These are phyloP conservation scores for Ophidiomyces ophidiicola DNA, from an alignment of 2,329 filamentous ascomycete species.

Conservation along the genomic window DNA sequence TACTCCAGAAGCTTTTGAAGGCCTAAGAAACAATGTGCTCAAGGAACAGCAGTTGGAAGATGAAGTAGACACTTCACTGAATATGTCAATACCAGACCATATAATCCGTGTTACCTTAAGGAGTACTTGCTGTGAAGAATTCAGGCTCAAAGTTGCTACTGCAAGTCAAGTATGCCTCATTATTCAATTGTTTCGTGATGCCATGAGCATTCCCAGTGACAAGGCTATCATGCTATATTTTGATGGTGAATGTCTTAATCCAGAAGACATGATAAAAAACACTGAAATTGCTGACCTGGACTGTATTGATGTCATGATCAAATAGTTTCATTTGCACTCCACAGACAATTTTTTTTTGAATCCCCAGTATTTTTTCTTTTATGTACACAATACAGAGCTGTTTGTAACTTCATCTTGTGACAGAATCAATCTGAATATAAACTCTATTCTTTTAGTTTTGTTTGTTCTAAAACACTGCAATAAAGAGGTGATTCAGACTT, in stretches of 20 bases:
- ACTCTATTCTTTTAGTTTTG: too few relatives aligned
- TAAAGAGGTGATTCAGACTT: too few relatives aligned
- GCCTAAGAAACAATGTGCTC: constrained; percentile 17
- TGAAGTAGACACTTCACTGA: constrained; percentile 17
- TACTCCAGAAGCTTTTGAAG: constrained; percentile 51
- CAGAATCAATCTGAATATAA: too few relatives aligned
- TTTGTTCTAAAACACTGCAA: too few relatives aligned
- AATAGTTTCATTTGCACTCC: too few relatives aligned
- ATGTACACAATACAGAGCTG: too few relatives aligned
- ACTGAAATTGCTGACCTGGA: constrained; percentile 65
- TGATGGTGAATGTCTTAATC: constrained; percentile 61
- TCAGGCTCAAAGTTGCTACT: constrained; percentile 35
- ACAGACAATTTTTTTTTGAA: too few relatives aligned
- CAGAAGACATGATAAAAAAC: constrained; percentile 48
- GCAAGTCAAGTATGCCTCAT: constrained; percentile 51
- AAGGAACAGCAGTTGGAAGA: constrained; percentile 14
- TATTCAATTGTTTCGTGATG: constrained; percentile 48
- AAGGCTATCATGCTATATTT: constrained; percentile 53
- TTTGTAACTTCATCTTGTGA: too few relatives aligned
- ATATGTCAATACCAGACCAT: constrained; percentile 10
- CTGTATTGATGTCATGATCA: constrained; percentile 60
- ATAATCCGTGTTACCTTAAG: constrained; percentile 40
- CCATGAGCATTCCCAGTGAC: constrained; percentile 40
- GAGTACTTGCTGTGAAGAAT: constrained; percentile 40
- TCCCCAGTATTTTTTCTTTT: too few relatives aligned